phyloP scores from a whole-genome alignment of 1,284 basidiomycete species.

The Heterobasidion irregulare region DNA sequence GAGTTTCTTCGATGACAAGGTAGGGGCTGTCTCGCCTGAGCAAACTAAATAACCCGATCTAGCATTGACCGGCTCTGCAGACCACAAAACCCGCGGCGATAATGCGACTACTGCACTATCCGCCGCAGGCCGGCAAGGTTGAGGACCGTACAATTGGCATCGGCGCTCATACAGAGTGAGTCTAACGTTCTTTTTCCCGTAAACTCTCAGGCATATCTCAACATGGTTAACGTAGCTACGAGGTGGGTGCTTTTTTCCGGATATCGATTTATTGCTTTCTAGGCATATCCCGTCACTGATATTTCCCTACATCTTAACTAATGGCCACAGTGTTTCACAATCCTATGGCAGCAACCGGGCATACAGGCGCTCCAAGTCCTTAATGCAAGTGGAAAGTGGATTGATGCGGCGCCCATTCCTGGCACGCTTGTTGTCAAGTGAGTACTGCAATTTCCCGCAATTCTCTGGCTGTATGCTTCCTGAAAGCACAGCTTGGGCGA shows the following conservation, averaged over 20 bases:
- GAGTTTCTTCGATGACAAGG: conserved; percentile 77
- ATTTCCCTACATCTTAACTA: not conserved
- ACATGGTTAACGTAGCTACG: not conserved
- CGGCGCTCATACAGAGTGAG: conserved; percentile 70
- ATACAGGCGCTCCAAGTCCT: conserved; percentile 51
- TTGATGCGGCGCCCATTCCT: conserved; percentile 44
- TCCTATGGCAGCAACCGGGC: conserved; percentile 68
- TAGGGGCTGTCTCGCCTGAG: conserved; percentile 13
- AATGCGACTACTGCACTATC: conserved; percentile 80
- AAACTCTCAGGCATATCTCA: conserved; percentile 4
- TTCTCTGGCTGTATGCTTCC: not conserved
- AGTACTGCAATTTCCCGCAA: conserved; percentile 4
- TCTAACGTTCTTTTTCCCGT: conserved; percentile 5
- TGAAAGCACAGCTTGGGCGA: conserved; percentile 59
- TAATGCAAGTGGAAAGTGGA: conserved; percentile 45
- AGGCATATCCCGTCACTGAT: not conserved
- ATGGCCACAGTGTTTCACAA: conserved; percentile 69
- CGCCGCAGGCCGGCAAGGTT: conserved; percentile 56
- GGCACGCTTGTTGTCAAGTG: conserved; percentile 66
- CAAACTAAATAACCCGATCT: too few relatives aligned
- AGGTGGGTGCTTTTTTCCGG: not conserved
- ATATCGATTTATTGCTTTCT: not conserved
- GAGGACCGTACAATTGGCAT: conserved; percentile 71
- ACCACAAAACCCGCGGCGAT: conserved; percentile 62
- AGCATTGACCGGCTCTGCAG: conserved; percentile 18